Evolutionary conservation across 176 grass and related monocot species (phyloP), one percentile per base, ranked within the genome.

Genomic region (Lolium multiflorum): DNA sequence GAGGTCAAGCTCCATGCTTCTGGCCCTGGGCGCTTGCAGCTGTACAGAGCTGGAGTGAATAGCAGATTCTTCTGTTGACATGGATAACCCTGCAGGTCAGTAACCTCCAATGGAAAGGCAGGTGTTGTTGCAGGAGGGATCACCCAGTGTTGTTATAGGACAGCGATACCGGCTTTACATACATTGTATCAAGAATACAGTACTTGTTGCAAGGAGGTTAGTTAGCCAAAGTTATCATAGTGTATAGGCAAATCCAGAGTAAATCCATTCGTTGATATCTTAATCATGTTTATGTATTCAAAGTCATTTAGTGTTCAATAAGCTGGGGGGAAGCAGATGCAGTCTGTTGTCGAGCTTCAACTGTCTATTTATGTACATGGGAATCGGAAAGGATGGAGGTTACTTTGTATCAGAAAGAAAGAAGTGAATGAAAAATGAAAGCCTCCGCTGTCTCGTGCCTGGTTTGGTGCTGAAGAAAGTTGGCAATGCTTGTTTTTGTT

Each of bases 31-130:
- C 26, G 25, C 56, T 43, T 93, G 85, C 91, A 93, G 72, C 72
- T 98, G 60, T 95, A 92, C 49, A 93, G 91, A 46, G 91, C 93
- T 62, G 96, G 96, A 67, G 96, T 98, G 11, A 95, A 98, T 63
- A 87, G 80, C 75, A 88, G 91, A 81, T 92, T 95, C 81, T 91
- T 98, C 79, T 38, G 64, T 92, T 95, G 94, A 91, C 24, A 1
- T 39, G 18, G 20, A 5, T 20, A 67, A n/a, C 24, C 28, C 20
- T 31, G 2, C 35, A 79, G 11, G 61, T 37, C 6, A 26, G 22
- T 69, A 11, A 17, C 56, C 41, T 15, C 51, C 22, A 37, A 67
- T 8, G 41, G 78, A 62, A 14, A 10, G 64, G 55, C 18, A 24
- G 12, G 21, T 20, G 17, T 64, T 86, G 20, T 63, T 22, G 43